Conservation (phyloP, 164 flowering plant species). For the Vitis cinerea region DNA sequence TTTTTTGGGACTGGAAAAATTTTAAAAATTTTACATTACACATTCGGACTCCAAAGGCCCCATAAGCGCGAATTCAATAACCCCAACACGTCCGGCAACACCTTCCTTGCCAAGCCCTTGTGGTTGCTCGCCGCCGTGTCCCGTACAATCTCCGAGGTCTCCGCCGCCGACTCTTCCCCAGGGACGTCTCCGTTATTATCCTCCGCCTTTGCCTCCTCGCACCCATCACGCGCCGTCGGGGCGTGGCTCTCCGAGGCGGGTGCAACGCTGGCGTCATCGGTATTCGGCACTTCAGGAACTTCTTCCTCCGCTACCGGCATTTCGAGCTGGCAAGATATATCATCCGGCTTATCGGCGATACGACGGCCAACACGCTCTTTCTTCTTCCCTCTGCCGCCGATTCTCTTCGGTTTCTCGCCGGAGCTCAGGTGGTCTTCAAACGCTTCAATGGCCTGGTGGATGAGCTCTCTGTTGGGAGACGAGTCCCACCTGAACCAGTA, state of each 20-base stretch:
- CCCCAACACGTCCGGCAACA: conserved; percentile 80
- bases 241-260: no score
- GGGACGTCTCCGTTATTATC: background rate
- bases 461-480: conserved; percentile 71
- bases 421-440: conserved; percentile 60
- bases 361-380: conserved; percentile 23
- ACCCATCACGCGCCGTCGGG: background rate
- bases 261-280: background rate
- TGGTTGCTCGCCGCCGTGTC: conserved; percentile 16
- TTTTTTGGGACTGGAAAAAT: conserved; percentile 3
- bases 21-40: conserved; percentile 10
- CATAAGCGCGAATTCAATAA: conserved; percentile 78
- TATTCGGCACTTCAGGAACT: background rate
- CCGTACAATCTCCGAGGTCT: background rate
- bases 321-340: conserved; percentile 6
- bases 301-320: background rate
- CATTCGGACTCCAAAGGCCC: conserved; percentile 75
- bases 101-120: conserved; percentile 67
- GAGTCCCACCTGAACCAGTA: conserved; percentile 86
- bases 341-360: conserved; percentile 1
- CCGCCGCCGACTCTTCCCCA: background rate
- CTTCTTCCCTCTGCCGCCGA: conserved; percentile 18
- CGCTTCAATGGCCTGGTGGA: conserved; percentile 75
- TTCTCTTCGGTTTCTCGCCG: conserved; percentile 26
- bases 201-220: conserved; percentile 4